A percentile compares a stretch with the other conserved stretches of the same genome.
Evolutionary conservation across 31 red algal species (phyloP).

Genomic region (Asparagopsis taxiformis): DNA sequence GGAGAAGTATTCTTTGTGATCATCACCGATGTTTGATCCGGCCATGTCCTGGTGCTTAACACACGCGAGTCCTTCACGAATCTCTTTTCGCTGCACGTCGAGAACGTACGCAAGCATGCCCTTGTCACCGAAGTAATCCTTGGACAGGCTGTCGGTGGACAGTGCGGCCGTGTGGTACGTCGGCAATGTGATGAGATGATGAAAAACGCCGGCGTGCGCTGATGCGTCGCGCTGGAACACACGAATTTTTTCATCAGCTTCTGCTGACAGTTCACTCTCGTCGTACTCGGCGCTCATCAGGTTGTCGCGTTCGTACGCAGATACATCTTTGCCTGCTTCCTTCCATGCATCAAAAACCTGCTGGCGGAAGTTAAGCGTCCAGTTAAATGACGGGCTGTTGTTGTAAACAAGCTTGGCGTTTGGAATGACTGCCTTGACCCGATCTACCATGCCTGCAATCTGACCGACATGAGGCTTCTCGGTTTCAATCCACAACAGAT

Average conservation of each 20-base stretch:
- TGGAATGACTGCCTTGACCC: background rate
- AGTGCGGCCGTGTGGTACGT: constrained; percentile 21
- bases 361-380: constrained; percentile 24
- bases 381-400: constrained; percentile 24
- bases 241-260: constrained; percentile 7
- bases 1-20: constrained; percentile 26
- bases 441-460: constrained; percentile 3
- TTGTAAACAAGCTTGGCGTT: constrained; percentile 29
- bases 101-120: constrained; percentile 20
- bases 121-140: constrained; percentile 14
- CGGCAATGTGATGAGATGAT: constrained; percentile 19
- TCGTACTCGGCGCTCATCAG: constrained; percentile 17
- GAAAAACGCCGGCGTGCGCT: constrained; percentile 6
- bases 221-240: constrained; percentile 5
- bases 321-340: constrained; percentile 11
- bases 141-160: constrained; percentile 1
- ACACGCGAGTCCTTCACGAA: constrained; percentile 3
- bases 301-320: constrained; percentile 6
- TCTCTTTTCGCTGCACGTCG: constrained; percentile 16
- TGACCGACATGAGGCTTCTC: constrained; percentile 4
- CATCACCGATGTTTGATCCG: constrained; percentile 25
- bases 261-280: background rate
- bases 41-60: constrained; percentile 32
- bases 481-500: constrained; percentile 30
- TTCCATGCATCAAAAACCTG: constrained; percentile 11